phyloP scores from a whole-genome alignment of 345 rosid species.

The Populus tremula region DNA sequence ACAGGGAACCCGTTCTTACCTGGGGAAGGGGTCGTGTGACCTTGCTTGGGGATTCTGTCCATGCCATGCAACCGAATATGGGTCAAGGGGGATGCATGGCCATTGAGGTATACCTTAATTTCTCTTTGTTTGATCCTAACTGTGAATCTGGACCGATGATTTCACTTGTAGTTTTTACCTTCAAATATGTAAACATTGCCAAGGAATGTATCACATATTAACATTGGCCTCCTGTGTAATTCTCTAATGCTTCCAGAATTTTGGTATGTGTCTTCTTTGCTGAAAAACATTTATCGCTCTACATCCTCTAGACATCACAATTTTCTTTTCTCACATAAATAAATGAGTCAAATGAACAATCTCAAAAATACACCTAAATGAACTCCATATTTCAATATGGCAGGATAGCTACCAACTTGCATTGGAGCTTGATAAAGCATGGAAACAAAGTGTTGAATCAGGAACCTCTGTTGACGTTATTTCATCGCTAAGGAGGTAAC shows the following conservation, averaged over 20 bases:
- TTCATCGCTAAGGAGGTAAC: constrained; percentile 71
- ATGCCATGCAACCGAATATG: constrained; percentile 96
- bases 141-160: not conserved
- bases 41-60: constrained; percentile 85
- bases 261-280: not conserved
- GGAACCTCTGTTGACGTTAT: constrained; percentile 54
- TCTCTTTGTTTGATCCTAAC: not conserved
- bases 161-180: not conserved
- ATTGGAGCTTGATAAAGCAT: constrained; percentile 72
- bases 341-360: not conserved
- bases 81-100: constrained; percentile 99
- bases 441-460: constrained; percentile 54
- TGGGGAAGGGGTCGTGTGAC: constrained; percentile 97
- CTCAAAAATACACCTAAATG: not conserved
- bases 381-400: constrained; percentile 6
- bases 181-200: not conserved
- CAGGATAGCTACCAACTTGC: constrained; percentile 93
- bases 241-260: not conserved
- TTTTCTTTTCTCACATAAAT: not conserved
- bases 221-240: not conserved
- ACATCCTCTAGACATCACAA: not conserved
- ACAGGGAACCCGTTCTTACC: constrained; percentile 56
- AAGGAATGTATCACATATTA: not conserved
- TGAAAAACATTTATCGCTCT: not conserved
- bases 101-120: constrained; percentile 60